phyloP scores from a whole-genome alignment of 2,329 filamentous ascomycete species.

The Rhynchosporium agropyri region DNA sequence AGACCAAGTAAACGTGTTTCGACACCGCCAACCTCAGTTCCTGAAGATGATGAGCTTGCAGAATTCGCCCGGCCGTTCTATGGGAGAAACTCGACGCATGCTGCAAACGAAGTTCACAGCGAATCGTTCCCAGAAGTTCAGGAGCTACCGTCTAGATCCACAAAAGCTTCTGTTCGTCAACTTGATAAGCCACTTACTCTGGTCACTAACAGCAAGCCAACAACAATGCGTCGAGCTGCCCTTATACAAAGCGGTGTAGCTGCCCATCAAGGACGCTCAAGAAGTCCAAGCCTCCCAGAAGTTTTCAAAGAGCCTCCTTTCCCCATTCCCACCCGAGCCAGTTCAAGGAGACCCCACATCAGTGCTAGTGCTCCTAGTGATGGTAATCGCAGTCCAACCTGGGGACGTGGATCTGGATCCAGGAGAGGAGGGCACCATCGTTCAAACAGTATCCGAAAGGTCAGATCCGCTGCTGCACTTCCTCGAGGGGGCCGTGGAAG shows the following conservation, averaged over 20 bases:
- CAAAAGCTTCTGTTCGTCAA: constrained; percentile 34
- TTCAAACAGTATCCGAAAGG: constrained; percentile 73
- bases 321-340: constrained; percentile 86
- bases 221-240: constrained; percentile 74
- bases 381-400: constrained; percentile 78
- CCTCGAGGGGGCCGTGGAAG: constrained; percentile 53
- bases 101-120: constrained; percentile 27
- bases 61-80: constrained; percentile 29
- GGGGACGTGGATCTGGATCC: constrained; percentile 47
- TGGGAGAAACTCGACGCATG: constrained; percentile 28
- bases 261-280: constrained; percentile 64
- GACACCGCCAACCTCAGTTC: constrained; percentile 36
- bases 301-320: constrained; percentile 71
- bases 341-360: constrained; percentile 74
- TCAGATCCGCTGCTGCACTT: constrained; percentile 78
- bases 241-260: constrained; percentile 79
- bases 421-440: constrained; percentile 51
- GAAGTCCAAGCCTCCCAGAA: constrained; percentile 68
- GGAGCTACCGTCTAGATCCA: constrained; percentile 27
- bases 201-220: constrained; percentile 36
- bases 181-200: constrained; percentile 41
- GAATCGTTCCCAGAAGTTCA: constrained; percentile 34
- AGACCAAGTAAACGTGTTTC: constrained; percentile 29
- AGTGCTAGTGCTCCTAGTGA: constrained; percentile 69
- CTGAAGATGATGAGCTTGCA: constrained; percentile 35